Evolutionary conservation across 2,329 filamentous ascomycete species (phyloP).

Genomic region (Niveomyces coronatus): DNA sequence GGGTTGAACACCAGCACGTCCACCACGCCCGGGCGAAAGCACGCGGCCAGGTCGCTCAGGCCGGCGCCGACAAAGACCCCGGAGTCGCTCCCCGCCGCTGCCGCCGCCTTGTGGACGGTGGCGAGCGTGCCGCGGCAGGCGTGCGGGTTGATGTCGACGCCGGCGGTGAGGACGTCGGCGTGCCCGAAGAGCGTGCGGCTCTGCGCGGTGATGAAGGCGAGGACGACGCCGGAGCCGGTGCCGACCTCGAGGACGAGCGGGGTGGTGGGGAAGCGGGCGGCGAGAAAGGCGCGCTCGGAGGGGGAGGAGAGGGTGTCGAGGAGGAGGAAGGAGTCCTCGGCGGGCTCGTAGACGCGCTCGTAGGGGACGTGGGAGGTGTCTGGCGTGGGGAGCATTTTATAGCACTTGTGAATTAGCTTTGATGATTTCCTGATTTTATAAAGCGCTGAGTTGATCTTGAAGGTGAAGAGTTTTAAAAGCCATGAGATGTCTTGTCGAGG

Average conservation of each 20-base stretch:
- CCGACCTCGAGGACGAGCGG: constrained; percentile 77
- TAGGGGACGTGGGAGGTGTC: constrained; percentile 87
- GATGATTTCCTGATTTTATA: too few species aligned
- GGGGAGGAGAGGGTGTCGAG: constrained; percentile 77
- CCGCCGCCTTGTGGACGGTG: constrained; percentile 48
- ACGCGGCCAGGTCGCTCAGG: constrained; percentile 58
- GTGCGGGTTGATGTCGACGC: constrained; percentile 75
- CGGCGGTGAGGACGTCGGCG: constrained; percentile 58
- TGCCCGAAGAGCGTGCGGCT: constrained; percentile 62
- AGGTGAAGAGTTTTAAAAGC: constrained; percentile 7
- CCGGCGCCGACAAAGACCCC: constrained; percentile 54
- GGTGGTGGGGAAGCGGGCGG: constrained; percentile 43
- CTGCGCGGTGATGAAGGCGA: constrained; percentile 77
- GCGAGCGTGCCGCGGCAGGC: constrained; percentile 66
- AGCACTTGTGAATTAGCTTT: neutral
- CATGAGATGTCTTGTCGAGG: too few species aligned
- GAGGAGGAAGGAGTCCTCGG: constrained; percentile 90
- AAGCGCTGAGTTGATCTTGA: constrained; percentile 9
- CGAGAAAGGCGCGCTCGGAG: constrained; percentile 59
- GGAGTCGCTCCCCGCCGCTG: too few species aligned
- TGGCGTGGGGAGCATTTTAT: constrained; percentile 84
- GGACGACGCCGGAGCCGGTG: constrained; percentile 85
- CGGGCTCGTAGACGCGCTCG: constrained; percentile 83
- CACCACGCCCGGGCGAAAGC: constrained; percentile 47
- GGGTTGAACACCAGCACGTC: constrained; percentile 95